Base-by-base conservation (phyloP, 2,329 filamentous ascomycete species). In the Diaporthe vexans region DNA sequence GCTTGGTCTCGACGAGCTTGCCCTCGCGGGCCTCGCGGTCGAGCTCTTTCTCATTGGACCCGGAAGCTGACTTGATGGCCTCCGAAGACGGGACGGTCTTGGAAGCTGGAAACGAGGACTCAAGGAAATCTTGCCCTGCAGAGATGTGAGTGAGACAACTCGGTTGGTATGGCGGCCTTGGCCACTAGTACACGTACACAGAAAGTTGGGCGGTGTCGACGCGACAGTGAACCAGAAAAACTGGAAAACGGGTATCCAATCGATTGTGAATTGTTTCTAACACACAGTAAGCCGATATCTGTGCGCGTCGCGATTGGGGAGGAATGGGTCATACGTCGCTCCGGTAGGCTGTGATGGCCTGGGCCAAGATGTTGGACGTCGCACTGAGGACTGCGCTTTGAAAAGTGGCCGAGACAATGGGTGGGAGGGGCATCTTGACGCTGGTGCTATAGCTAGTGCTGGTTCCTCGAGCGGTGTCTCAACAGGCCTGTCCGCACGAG, bases 141-240 rank as follows among this genome's bases (percentile, higher is more conserved):
- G n/a, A 72, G 76, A 74, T 74, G 76, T 75, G 69, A 76, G 77
- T 37, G 37, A 19, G 35, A 17, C 17, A 21, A 15, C 6, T 9
- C 6, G 9, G 56, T 10, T 13, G 40, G 15, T 6, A 43, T 19
- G 40, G 15, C 40, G 26, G 40, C 35, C 51, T 11, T 19, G 19
- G 11, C 15, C 11, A n/a, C 19, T 48, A 13, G 37, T 4, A 46
- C n/a, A 82, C 84, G 78, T 82, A 91, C 95, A 98, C 79, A 94
- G 81, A 80, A 95, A 94, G 84, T 98, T 98, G 58, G 94, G 94
- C 3, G 95, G 95, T 54, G 92, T 93, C 82, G 89, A 92, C 74
- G 97, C 81, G 46, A 94, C 80, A 77, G 92, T 90, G 85, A 93
- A 97, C 71, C 94, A 80, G 69, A 94, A 84, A 83, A 97, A 98